Evolutionary conservation across 352 stramenopile genomes (phyloP), one percentile per base, ranked within the genome.

Genomic region (Phytophthora sp.): DNA sequence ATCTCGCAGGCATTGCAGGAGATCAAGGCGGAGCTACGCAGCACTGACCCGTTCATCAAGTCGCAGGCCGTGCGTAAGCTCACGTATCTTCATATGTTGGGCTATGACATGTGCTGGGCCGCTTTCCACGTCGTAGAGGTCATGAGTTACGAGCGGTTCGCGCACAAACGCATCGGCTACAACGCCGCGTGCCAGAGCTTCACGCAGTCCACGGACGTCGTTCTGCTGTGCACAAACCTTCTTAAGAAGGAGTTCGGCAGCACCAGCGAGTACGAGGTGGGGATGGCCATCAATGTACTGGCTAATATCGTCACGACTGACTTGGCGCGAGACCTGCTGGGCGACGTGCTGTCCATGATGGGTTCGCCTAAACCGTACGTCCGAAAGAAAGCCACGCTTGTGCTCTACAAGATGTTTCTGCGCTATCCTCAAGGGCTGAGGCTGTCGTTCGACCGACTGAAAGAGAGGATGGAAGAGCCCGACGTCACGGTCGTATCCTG

Each of bases 341-440:
- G 87, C 39, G 94, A 98, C 61, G 80, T 98, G 7, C 74, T 97
- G n/a, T 78, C 73, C 16, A 96, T 98, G 80, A 94, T 98, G 76
- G 86, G 86, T 42, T 97, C 97, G 77, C 88, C 95, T 38, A 95
- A 98, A 71, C 80, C 95, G 3, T 99, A 99, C 77, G 84, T 99
- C 30, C 86, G 98, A 16, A 99, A 99, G 86, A 99, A 99, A 82
- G 93, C 97, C 20, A 96, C 98, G 47, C 82, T 99, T 1, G 96
- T 97, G 74, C 86, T 99, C 7, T 99, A 99, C 86, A 99, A 99
- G 80, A 82, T 99, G 52, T 99, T 98, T 76, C 65, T 99, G 35
- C 96, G 98, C 38, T 99, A 99, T 85, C 98, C 98, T 20, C 96
- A 99, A 77, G 97, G 94, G 0, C 72, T 99, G 49, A 80, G 97